Conservation (phyloP, 208 protist genomes). For the Crithidia fasciculata region DNA sequence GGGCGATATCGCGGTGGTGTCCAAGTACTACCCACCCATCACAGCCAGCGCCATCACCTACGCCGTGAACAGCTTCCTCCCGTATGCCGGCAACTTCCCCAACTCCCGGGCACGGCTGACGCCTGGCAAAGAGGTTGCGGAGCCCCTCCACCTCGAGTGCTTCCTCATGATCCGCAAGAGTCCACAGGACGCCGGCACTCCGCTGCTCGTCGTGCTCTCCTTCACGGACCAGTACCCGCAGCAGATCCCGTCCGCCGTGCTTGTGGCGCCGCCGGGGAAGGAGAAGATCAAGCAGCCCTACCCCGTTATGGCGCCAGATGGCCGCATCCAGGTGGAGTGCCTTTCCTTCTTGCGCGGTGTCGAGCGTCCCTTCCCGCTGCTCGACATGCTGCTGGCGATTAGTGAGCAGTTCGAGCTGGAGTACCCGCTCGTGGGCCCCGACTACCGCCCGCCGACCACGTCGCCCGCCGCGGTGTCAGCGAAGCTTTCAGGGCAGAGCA, state of each 20-base stretch:
- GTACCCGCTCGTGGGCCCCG: slow-evolving; percentile 49
- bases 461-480: background rate
- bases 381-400: slow-evolving; percentile 71
- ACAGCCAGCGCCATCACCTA: slow-evolving; percentile 46
- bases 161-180: slow-evolving; percentile 29
- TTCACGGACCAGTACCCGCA: slow-evolving; percentile 45
- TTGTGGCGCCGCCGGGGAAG: slow-evolving; percentile 30
- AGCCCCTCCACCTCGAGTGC: slow-evolving; percentile 34
- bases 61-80: slow-evolving; percentile 56
- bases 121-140: slow-evolving; percentile 22
- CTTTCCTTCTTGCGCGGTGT: slow-evolving; percentile 58
- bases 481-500: background rate
- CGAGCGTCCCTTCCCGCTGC: slow-evolving; percentile 59
- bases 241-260: slow-evolving; percentile 27
- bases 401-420: slow-evolving; percentile 77
- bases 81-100: slow-evolving; percentile 59
- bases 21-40: slow-evolving; percentile 30
- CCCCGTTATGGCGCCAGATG: slow-evolving; percentile 50
- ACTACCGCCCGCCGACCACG: slow-evolving; percentile 23
- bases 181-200: slow-evolving; percentile 1
- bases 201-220: slow-evolving; percentile 36
- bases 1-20: slow-evolving; percentile 30
- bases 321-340: slow-evolving; percentile 54
- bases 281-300: slow-evolving; percentile 55
- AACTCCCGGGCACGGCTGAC: slow-evolving; percentile 34